These are phyloP conservation scores for Coemansia sp. DNA, from an alignment of 192 early-diverging fungal species.

Conservation along the genomic window DNA sequence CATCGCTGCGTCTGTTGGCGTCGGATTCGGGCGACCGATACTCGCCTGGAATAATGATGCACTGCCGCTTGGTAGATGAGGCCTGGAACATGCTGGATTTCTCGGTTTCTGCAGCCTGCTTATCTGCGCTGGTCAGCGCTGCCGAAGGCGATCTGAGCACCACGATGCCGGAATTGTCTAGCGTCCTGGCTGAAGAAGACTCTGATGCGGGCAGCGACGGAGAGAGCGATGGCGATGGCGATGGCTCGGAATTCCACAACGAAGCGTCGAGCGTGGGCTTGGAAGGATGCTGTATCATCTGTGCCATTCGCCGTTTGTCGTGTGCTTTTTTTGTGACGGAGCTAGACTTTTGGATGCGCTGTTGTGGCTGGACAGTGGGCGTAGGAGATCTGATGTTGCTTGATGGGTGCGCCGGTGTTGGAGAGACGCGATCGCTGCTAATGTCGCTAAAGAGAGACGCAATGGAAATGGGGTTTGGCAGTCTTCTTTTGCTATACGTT, in stretches of 20 bases:
- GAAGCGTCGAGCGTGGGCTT: background rate
- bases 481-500: background rate
- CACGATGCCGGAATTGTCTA: background rate
- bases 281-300: conserved; percentile 18
- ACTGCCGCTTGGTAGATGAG: conserved; percentile 18
- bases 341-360: background rate
- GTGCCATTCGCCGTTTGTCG: conserved; percentile 11
- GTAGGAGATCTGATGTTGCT: background rate
- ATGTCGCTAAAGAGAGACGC: conserved; percentile 6
- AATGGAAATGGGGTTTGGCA: conserved; percentile 4
- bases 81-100: background rate
- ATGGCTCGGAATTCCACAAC: background rate
- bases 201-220: background rate
- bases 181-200: background rate
- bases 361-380: background rate
- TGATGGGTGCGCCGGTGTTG: background rate
- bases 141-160: conserved; percentile 12
- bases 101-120: conserved; percentile 1
- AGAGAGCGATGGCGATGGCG: background rate
- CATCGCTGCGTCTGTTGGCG: conserved; percentile 5
- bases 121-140: conserved; percentile 14
- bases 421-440: background rate
- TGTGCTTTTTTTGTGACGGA: background rate
- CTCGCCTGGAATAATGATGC: conserved; percentile 21
- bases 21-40: background rate